These are phyloP conservation scores for Eucalyptus fibrosa DNA, from an alignment of 345 rosid species.

Conservation along the genomic window DNA sequence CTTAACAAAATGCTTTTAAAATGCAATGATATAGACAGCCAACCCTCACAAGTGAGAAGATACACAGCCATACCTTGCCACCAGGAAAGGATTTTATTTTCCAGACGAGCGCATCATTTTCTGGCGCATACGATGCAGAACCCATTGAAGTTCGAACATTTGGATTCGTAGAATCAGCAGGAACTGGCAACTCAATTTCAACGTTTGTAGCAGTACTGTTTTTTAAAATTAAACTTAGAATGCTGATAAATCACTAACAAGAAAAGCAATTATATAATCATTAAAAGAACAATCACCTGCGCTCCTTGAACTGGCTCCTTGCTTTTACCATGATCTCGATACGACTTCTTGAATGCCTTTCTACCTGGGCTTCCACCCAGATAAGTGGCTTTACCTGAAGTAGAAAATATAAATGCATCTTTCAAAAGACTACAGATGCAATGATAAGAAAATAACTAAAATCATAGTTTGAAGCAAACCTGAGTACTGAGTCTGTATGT, in stretches of 20 bases:
- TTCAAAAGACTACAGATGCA: not conserved
- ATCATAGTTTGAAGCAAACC: conserved; percentile 26
- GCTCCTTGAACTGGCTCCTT: conserved; percentile 88
- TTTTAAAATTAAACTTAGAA: not conserved
- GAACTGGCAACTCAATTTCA: conserved; percentile 59
- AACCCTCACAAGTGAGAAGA: not conserved
- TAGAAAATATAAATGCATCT: not conserved
- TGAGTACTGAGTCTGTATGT: conserved; percentile 94
- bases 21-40: not conserved
- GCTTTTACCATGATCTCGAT: conserved; percentile 85
- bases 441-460: not conserved
- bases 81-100: conserved; percentile 77
- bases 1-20: not conserved
- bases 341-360: conserved; percentile 89
- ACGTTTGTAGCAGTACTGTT: conserved; percentile 69
- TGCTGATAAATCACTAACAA: not conserved
- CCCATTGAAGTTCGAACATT: conserved; percentile 87
- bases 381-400: conserved; percentile 81
- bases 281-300: conserved; percentile 37
- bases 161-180: conserved; percentile 82
- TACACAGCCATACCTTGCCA: conserved; percentile 47
- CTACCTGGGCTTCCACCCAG: conserved; percentile 95
- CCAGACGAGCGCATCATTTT: conserved; percentile 64
- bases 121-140: conserved; percentile 77
- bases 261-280: not conserved